Conservation (phyloP, 306 rosid genomes). For the Corylus heterophylla region DNA sequence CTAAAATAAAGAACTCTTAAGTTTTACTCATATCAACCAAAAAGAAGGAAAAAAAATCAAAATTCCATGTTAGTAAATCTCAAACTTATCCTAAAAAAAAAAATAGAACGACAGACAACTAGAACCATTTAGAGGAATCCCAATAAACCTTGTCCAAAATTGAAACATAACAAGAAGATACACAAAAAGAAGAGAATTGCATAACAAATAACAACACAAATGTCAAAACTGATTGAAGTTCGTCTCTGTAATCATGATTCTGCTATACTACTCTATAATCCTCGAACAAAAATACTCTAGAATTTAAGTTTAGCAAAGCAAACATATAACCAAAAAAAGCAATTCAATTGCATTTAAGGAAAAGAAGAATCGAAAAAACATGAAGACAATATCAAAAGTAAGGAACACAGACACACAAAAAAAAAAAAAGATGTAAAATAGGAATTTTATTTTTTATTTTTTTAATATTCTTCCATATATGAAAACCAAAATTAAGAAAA, state of each 20-base stretch:
- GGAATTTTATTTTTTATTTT: neutral
- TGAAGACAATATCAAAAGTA: neutral
- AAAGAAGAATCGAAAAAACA: neutral
- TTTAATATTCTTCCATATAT: neutral
- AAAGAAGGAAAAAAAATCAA: neutral
- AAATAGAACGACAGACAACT: neutral
- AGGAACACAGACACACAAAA: neutral
- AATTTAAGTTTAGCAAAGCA: neutral
- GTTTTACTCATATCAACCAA: neutral
- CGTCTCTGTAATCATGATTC: neutral
- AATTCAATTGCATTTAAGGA: neutral
- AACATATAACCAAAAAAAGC: neutral
- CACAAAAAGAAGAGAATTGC: neutral
- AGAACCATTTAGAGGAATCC: neutral
- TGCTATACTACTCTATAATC: neutral
- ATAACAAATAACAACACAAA: neutral
- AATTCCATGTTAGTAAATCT: neutral
- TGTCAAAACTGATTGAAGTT: neutral
- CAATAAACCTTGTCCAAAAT: too few species aligned
- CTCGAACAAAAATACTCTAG: neutral
- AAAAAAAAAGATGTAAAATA: neutral
- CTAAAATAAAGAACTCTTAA: neutral
- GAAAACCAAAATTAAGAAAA: conserved; percentile 9
- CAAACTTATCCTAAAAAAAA: neutral
- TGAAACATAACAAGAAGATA: too few species aligned